A percentile compares a stretch with the other conserved stretches of the same genome.
Conservation (phyloP, 306 rosid species). For the Ochetophila trinervis region DNA sequence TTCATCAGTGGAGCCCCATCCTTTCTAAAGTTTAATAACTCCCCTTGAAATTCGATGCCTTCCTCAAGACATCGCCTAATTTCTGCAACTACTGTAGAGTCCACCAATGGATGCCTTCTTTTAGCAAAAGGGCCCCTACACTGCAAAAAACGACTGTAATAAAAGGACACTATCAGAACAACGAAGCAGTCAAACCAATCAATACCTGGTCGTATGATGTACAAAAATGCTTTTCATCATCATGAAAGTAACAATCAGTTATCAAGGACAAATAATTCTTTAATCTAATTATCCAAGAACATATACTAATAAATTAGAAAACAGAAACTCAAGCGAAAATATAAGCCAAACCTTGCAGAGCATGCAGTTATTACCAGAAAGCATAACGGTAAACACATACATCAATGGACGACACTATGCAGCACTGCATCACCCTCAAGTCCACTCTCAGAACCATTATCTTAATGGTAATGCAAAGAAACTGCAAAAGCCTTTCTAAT, state of each 20-base stretch:
- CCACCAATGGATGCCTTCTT: constrained; percentile 93
- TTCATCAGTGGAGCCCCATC: constrained; percentile 99
- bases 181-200: constrained; percentile 9
- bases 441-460: too few relatives aligned
- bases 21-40: constrained; percentile 91
- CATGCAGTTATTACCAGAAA: too few relatives aligned
- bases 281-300: constrained; percentile 12
- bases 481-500: too few relatives aligned
- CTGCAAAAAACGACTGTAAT: constrained; percentile 96
- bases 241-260: constrained; percentile 5
- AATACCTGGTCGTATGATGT: not conserved
- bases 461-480: too few relatives aligned
- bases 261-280: constrained; percentile 11
- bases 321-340: not conserved
- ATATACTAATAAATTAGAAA: not conserved
- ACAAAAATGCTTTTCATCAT: not conserved
- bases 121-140: constrained; percentile 98
- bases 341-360: not conserved
- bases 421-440: too few relatives aligned
- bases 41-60: constrained; percentile 95
- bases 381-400: too few relatives aligned
- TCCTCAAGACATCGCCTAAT: constrained; percentile 86
- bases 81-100: constrained; percentile 77
- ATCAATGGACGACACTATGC: too few relatives aligned
- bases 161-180: constrained; percentile 32